These are phyloP conservation scores for Neurospora discreta DNA, from an alignment of 495 filamentous ascomycete species.

Conservation along the genomic window DNA sequence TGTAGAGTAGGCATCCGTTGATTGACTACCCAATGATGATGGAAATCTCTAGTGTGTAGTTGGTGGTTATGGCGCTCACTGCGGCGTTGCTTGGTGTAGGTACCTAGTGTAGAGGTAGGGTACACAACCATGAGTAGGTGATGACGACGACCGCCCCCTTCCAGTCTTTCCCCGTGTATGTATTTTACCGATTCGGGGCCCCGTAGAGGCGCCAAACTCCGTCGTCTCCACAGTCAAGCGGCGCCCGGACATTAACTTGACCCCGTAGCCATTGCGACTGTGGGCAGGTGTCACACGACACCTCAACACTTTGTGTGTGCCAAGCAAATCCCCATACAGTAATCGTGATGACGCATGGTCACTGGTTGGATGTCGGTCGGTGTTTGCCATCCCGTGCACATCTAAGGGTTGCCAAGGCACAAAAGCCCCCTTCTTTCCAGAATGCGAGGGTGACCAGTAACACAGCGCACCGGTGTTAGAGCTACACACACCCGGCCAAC, in stretches of 20 bases:
- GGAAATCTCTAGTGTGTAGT: not conserved
- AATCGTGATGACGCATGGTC: not conserved
- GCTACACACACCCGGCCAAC: not conserved
- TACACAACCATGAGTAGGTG: not conserved
- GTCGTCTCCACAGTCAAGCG: not conserved
- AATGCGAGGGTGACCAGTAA: not conserved
- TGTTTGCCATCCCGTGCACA: not conserved
- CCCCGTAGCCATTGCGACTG: not conserved
- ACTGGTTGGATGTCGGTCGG: not conserved
- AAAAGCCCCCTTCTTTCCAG: not conserved
- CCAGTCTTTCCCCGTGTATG: too few species aligned
- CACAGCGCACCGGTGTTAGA: not conserved
- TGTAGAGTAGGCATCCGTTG: not conserved
- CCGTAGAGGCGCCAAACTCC: not conserved
- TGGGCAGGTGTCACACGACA: not conserved
- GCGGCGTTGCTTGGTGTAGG: not conserved
- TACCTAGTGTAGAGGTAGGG: too few species aligned
- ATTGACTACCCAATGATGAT: not conserved
- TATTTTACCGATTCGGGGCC: too few species aligned
- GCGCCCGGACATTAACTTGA: not conserved
- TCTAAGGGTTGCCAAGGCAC: not conserved
- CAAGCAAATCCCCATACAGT: not conserved
- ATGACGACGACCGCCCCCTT: not conserved
- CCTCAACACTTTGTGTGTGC: not conserved
- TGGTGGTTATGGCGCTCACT: not conserved